Conservation (phyloP, 768 basidiomycete genomes). For the Pleurotus platypus region DNA sequence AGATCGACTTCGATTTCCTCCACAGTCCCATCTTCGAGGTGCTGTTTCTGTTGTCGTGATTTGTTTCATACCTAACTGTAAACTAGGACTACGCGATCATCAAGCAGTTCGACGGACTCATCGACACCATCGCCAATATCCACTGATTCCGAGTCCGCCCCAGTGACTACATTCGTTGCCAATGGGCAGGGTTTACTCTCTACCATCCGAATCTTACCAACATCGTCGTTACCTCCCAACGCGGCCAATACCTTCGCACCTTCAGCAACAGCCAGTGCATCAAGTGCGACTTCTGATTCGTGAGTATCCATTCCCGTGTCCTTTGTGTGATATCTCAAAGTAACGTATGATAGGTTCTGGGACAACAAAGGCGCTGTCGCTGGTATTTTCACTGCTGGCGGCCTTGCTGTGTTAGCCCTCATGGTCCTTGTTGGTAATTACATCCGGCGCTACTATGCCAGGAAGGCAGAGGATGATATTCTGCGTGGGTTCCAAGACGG, state of each 20-base stretch:
- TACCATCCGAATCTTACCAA: background rate
- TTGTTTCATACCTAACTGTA: too few species aligned
- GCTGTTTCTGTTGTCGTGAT: background rate
- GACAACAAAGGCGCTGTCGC: constrained; percentile 43
- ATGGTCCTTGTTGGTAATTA: constrained; percentile 17
- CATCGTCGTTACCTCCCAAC: background rate
- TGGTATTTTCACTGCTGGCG: constrained; percentile 39
- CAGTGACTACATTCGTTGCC: background rate
- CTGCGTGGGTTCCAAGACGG: constrained; percentile 2
- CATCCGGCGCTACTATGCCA: constrained; percentile 3
- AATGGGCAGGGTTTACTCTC: background rate
- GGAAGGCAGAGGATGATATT: background rate
- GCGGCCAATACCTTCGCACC: background rate
- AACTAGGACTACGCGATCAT: background rate
- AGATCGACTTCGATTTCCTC: background rate
- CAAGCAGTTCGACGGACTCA: background rate
- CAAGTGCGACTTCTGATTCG: constrained; percentile 2
- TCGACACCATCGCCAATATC: background rate
- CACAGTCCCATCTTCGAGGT: background rate
- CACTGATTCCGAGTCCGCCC: background rate
- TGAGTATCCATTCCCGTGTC: background rate
- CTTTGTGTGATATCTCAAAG: background rate
- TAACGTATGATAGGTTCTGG: constrained; percentile 34
- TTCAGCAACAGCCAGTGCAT: background rate
- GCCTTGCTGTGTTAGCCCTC: constrained; percentile 28